These are phyloP conservation scores for Epithele typhae DNA, from an alignment of 768 basidiomycete species.

Conservation along the genomic window DNA sequence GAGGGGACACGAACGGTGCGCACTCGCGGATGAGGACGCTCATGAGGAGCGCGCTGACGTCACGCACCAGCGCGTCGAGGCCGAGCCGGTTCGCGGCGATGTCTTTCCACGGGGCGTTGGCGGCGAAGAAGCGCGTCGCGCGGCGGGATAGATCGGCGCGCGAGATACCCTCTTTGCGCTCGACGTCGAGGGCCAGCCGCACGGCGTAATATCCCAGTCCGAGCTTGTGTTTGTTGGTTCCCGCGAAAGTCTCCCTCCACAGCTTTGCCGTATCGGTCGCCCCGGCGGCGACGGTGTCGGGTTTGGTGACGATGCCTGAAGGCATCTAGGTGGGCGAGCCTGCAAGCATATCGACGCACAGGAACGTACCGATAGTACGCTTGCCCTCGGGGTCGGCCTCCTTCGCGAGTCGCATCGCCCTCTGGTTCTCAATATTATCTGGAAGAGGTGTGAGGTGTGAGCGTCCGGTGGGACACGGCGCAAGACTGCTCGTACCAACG, in stretches of 20 bases:
- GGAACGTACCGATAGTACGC: conserved; percentile 55
- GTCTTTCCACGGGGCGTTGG: conserved; percentile 48
- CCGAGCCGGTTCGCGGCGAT: conserved; percentile 46
- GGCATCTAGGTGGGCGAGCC: not conserved
- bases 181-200: conserved; percentile 56
- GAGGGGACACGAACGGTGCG: not conserved
- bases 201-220: conserved; percentile 55
- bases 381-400: conserved; percentile 48
- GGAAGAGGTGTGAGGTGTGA: not conserved
- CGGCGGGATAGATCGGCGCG: conserved; percentile 33
- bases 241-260: conserved; percentile 54
- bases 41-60: conserved; percentile 50
- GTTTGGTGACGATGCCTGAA: conserved; percentile 67
- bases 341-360: not conserved
- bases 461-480: no score
- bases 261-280: conserved; percentile 32
- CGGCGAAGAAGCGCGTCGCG: conserved; percentile 43
- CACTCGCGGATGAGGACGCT: no score
- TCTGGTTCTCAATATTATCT: conserved; percentile 71
- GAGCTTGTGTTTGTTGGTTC: conserved; percentile 40
- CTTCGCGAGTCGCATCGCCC: conserved; percentile 49
- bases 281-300: conserved; percentile 48
- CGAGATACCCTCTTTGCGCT: conserved; percentile 37
- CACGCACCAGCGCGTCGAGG: conserved; percentile 45
- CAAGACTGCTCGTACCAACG: conserved; percentile 55